Evolutionary conservation across 2,329 filamentous ascomycete genomes (phyloP).

Genomic region (Graphilbum sp.): DNA sequence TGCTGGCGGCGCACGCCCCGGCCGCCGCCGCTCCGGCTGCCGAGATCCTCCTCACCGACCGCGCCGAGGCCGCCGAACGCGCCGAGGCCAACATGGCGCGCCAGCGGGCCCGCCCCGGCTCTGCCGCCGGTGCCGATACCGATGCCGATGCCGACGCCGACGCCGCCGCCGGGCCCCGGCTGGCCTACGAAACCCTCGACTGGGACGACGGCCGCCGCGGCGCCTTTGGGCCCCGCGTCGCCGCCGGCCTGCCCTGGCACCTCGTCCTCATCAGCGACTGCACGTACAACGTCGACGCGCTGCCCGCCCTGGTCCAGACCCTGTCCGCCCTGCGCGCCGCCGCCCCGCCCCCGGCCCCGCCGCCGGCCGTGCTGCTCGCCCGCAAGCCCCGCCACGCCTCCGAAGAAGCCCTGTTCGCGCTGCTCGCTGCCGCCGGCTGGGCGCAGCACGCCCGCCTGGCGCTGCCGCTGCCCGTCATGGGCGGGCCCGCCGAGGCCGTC

Average conservation of each 20-base stretch:
- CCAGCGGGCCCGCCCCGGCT: not conserved
- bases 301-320: slow-evolving; percentile 36
- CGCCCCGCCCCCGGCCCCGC: slow-evolving; percentile 1
- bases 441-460: slow-evolving; percentile 21
- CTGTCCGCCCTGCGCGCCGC: slow-evolving; percentile 29
- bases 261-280: slow-evolving; percentile 41
- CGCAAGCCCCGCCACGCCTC: slow-evolving; percentile 40
- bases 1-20: not conserved
- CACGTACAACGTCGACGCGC: slow-evolving; percentile 42
- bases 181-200: slow-evolving; percentile 38
- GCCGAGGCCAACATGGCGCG: slow-evolving; percentile 29
- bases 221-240: slow-evolving; percentile 23
- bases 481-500: slow-evolving; percentile 26
- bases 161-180: slow-evolving; percentile 1
- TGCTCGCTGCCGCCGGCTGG: slow-evolving; percentile 32
- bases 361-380: slow-evolving; percentile 26
- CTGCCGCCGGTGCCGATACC: not conserved
- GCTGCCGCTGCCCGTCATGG: slow-evolving; percentile 29
- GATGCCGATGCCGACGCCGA: too few species aligned
- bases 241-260: slow-evolving; percentile 27
- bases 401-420: slow-evolving; percentile 29
- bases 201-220: slow-evolving; percentile 35
- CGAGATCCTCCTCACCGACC: slow-evolving; percentile 29
- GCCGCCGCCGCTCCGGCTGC: not conserved
- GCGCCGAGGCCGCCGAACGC: slow-evolving; percentile 34